A percentile compares a stretch with the other conserved stretches of the same genome.
Conservation (phyloP, 179 eudicot genomes). For the Beta macrorhiza region DNA sequence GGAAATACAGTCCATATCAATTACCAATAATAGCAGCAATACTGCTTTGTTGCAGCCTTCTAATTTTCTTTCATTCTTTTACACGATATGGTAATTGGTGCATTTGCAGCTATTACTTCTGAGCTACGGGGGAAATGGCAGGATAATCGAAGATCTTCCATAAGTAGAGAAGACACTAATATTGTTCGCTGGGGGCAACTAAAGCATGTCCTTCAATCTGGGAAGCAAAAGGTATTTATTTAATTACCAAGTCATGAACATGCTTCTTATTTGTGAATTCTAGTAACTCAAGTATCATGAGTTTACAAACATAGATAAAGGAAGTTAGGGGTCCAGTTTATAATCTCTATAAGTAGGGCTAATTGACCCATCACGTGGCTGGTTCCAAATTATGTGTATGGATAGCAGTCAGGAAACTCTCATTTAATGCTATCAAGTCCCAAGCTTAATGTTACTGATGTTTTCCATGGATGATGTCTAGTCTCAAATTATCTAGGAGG, state of each 20-base stretch:
- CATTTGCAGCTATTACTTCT: slow-evolving; percentile 62
- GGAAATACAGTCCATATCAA: not conserved
- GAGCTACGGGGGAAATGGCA: slow-evolving; percentile 83
- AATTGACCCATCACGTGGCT: not conserved
- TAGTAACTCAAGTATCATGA: not conserved
- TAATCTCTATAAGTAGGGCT: not conserved
- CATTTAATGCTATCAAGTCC: not conserved
- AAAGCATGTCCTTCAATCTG: slow-evolving; percentile 61
- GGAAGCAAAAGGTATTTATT: slow-evolving; percentile 65
- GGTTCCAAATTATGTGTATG: slow-evolving; percentile 5
- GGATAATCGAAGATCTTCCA: slow-evolving; percentile 58
- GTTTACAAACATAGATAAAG: not conserved
- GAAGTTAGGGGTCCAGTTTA: not conserved
- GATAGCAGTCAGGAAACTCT: not conserved
- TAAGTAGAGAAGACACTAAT: slow-evolving; percentile 51
- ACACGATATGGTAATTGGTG: slow-evolving; percentile 3
- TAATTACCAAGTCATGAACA: not conserved
- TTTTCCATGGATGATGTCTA: not conserved
- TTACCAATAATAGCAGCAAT: not conserved
- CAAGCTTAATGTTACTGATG: not conserved
- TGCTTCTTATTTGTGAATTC: not conserved
- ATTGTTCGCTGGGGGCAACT: slow-evolving; percentile 70
- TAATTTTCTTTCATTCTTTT: not conserved
- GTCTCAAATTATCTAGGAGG: not conserved
- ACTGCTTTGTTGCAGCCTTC: slow-evolving; percentile 12